Evolutionary conservation across 2,329 filamentous ascomycete species (phyloP).

Genomic region (Lomentospora prolificans): DNA sequence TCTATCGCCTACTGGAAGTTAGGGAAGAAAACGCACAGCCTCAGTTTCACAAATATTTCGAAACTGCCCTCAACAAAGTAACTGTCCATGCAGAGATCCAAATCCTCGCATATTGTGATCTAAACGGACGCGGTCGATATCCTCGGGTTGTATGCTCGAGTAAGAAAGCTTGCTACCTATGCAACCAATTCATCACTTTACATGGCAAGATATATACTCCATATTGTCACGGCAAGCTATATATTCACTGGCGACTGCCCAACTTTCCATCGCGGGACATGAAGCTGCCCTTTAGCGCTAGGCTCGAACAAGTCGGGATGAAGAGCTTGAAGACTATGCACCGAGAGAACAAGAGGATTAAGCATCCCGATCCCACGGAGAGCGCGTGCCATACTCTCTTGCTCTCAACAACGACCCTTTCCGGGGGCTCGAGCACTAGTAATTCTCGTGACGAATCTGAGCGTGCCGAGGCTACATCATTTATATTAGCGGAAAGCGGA

Average conservation of each 20-base stretch:
- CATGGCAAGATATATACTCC: slow-evolving; percentile 31
- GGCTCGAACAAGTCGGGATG: not conserved
- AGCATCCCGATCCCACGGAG: not conserved
- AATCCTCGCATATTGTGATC: slow-evolving; percentile 32
- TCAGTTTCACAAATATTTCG: slow-evolving; percentile 8
- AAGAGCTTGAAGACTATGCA: not conserved
- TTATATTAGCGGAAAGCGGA: too few relatives aligned
- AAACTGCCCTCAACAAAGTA: slow-evolving; percentile 14
- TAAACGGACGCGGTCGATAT: slow-evolving; percentile 15
- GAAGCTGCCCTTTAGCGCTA: not conserved
- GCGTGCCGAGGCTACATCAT: too few relatives aligned
- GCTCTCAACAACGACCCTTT: not conserved
- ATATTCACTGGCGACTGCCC: slow-evolving; percentile 34
- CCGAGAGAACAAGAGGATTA: not conserved
- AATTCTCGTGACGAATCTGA: not conserved
- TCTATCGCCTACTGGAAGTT: not conserved
- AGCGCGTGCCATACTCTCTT: not conserved
- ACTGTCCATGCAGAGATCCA: slow-evolving; percentile 42
- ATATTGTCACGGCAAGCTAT: slow-evolving; percentile 32
- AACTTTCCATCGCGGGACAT: slow-evolving; percentile 4
- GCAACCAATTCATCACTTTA: slow-evolving; percentile 33
- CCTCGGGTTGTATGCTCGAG: slow-evolving; percentile 36
- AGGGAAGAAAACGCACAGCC: not conserved
- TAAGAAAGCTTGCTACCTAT: slow-evolving; percentile 42
- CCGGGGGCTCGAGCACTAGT: not conserved